phyloP scores from a whole-genome alignment of 768 basidiomycete genomes.

The Trametes elegans region DNA sequence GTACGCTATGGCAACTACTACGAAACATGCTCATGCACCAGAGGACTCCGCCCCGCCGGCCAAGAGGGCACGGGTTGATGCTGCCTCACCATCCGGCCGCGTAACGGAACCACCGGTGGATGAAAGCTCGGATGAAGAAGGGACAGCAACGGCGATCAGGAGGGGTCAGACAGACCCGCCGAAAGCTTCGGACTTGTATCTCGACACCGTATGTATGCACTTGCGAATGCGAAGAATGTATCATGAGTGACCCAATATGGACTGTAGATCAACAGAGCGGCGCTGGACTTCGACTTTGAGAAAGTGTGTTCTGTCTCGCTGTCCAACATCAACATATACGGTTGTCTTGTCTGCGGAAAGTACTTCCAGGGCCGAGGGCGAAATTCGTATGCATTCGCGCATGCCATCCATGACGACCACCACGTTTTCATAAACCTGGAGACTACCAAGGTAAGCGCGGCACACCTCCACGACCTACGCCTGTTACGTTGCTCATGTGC shows the following conservation, averaged over 20 bases:
- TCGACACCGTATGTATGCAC: constrained; percentile 78
- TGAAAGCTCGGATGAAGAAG: constrained; percentile 26
- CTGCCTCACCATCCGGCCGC: constrained; percentile 8
- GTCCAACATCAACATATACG: constrained; percentile 96
- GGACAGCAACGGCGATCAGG: constrained; percentile 21
- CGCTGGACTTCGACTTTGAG: constrained; percentile 98
- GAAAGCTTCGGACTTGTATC: constrained; percentile 80
- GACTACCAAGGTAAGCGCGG: constrained; percentile 80
- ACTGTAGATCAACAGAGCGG: constrained; percentile 79
- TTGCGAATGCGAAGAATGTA: no score
- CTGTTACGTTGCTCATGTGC: constrained; percentile 10
- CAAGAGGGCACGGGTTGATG: constrained; percentile 23
- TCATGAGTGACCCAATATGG: background rate
- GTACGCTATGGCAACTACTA: background rate
- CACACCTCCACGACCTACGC: background rate
- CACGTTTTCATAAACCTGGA: constrained; percentile 97
- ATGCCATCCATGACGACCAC: constrained; percentile 97
- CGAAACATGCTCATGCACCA: background rate
- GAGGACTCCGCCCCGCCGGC: constrained; percentile 16
- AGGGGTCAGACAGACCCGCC: constrained; percentile 25
- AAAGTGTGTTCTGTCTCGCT: constrained; percentile 97
- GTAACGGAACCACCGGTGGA: background rate
- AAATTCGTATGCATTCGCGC: constrained; percentile 92
- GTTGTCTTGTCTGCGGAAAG: constrained; percentile 96
- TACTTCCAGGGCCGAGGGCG: constrained; percentile 97